These are phyloP conservation scores for Acanthamoeba rhysodes DNA, from an alignment of 208 protist species.

Conservation along the genomic window DNA sequence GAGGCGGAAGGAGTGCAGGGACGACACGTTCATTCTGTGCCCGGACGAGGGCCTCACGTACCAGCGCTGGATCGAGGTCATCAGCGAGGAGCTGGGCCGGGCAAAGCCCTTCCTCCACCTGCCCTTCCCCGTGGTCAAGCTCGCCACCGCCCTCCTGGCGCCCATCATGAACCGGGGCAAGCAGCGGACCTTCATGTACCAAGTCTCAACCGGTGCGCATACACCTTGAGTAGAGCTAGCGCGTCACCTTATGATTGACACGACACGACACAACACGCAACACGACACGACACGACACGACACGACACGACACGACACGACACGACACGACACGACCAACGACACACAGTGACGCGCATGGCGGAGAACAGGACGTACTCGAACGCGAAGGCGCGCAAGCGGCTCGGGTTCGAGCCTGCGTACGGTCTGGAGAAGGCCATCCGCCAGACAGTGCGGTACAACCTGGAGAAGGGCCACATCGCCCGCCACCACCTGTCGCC, in stretches of 20 bases:
- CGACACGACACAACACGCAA: not conserved
- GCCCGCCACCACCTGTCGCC: constrained; percentile 11
- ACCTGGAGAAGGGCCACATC: constrained; percentile 35
- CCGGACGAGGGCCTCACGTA: constrained; percentile 48
- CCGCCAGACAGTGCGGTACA: constrained; percentile 48
- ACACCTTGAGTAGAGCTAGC: too few species aligned
- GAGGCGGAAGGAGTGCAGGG: not conserved
- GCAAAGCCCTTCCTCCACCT: constrained; percentile 41
- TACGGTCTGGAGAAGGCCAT: constrained; percentile 52
- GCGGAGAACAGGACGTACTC: constrained; percentile 15
- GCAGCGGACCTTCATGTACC: constrained; percentile 54
- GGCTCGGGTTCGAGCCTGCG: constrained; percentile 4
- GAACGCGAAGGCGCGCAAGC: constrained; percentile 22
- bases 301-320: too few species aligned
- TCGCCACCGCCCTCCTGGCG: constrained; percentile 54
- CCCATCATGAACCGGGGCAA: constrained; percentile 60
- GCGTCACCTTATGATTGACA: not conserved
- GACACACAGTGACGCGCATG: constrained; percentile 8
- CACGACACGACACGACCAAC: too few species aligned
- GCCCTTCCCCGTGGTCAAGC: constrained; percentile 58
- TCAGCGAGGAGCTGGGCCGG: constrained; percentile 32
- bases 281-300: too few species aligned
- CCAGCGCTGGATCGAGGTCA: constrained; percentile 43
- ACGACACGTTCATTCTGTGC: constrained; percentile 37
- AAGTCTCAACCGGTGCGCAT: not conserved